Conservation (phyloP, 192 early-diverging fungal species). For the Backusella luteola region DNA sequence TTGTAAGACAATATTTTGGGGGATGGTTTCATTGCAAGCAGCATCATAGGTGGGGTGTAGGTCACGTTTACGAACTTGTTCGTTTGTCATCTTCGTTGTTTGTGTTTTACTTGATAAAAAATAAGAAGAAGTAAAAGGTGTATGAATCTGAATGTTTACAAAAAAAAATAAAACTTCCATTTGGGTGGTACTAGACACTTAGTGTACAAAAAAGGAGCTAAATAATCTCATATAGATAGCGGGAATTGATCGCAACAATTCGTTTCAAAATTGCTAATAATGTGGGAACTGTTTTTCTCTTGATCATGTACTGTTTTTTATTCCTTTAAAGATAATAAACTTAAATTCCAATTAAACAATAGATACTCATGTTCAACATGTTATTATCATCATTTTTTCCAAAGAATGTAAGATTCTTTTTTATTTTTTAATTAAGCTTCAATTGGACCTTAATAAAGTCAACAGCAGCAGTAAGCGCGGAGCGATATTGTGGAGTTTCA, state of each 20-base stretch:
- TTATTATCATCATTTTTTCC: not conserved
- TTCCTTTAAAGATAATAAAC: not conserved
- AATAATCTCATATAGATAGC: no score
- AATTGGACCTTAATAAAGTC: not conserved
- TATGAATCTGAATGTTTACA: not conserved
- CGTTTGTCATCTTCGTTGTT: no score
- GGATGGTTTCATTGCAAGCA: no score
- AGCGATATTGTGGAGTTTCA: slow-evolving; percentile 7
- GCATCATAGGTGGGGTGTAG: no score
- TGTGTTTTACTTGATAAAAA: no score
- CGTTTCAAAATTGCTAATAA: not conserved
- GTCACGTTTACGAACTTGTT: no score
- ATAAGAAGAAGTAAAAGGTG: no score
- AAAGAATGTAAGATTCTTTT: not conserved
- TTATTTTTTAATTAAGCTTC: not conserved
- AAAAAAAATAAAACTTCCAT: not conserved
- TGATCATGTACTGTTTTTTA: not conserved
- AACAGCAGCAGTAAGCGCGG: not conserved
- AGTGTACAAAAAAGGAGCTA: not conserved
- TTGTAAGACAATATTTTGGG: no score
- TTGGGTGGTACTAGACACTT: not conserved
- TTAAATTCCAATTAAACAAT: not conserved
- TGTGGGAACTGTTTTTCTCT: not conserved
- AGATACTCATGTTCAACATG: not conserved
- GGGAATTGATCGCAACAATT: no score